phyloP scores from a whole-genome alignment of 2,329 filamentous ascomycete species.

The Tricladium varicosporioides region DNA sequence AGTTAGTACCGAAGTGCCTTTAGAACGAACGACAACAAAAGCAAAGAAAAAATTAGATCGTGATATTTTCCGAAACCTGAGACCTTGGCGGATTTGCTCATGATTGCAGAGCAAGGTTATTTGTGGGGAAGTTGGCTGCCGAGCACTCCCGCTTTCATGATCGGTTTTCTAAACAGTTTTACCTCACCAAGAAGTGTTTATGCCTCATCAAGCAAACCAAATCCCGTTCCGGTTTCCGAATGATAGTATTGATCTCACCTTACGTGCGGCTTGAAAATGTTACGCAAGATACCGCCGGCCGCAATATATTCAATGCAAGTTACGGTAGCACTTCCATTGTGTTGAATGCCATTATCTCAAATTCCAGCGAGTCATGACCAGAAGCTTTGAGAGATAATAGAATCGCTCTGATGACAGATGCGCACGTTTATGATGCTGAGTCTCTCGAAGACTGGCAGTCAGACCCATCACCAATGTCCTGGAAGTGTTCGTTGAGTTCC shows the following conservation, averaged over 20 bases:
- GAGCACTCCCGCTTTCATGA: too few relatives aligned
- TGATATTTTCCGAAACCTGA: not conserved
- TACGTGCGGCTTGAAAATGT: too few relatives aligned
- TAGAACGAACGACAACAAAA: conserved; percentile 1
- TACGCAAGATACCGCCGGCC: too few relatives aligned
- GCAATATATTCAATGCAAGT: too few relatives aligned
- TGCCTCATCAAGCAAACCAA: not conserved
- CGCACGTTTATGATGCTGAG: not conserved
- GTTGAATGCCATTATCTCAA: not conserved
- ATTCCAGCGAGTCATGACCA: not conserved
- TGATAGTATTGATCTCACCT: not conserved
- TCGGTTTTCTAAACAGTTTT: too few relatives aligned
- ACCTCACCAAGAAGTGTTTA: not conserved
- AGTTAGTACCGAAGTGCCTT: not conserved
- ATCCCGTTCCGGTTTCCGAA: not conserved
- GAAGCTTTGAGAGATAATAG: not conserved
- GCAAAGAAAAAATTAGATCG: not conserved
- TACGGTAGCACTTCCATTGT: not conserved
- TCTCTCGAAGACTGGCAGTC: not conserved
- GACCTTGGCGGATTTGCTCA: not conserved
- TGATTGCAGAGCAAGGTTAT: not conserved
- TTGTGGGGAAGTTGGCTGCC: not conserved
- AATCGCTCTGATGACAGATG: not conserved
- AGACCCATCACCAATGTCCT: not conserved
- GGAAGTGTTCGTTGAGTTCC: not conserved